Evolutionary conservation across 192 early-diverging fungal species (phyloP).

Genomic region (Podochytrium sp.): DNA sequence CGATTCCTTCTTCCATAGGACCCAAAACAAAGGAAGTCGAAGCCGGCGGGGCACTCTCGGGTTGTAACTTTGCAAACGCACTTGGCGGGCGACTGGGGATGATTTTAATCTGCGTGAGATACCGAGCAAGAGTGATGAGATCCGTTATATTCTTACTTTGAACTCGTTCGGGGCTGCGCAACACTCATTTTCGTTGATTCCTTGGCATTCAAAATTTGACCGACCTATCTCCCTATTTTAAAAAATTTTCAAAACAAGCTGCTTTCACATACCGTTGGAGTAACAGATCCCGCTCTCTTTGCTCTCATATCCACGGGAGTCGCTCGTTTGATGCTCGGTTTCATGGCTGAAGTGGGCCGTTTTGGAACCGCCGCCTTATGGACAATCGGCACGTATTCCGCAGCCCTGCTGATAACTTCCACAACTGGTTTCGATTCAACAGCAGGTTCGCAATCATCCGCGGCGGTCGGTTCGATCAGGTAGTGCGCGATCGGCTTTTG

Average conservation of each 20-base stretch:
- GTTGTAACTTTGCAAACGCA: constrained; percentile 2
- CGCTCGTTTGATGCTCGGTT: neutral
- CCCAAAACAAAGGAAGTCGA: neutral
- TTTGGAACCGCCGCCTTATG: constrained; percentile 2
- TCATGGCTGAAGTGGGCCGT: neutral
- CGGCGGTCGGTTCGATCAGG: neutral
- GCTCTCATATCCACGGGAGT: neutral
- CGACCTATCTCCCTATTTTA: too few species aligned
- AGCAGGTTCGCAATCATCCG: neutral
- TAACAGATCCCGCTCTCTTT: neutral
- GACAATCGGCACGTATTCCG: constrained; percentile 29
- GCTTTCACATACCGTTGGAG: constrained; percentile 9
- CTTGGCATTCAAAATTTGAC: too few species aligned
- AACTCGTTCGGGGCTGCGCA: too few species aligned
- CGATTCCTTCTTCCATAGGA: constrained; percentile 28
- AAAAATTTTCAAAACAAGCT: too few species aligned
- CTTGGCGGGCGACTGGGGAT: constrained; percentile 26
- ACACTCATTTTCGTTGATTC: too few species aligned
- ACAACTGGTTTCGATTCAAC: neutral
- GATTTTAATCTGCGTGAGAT: too few species aligned
- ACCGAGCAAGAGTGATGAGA: too few species aligned
- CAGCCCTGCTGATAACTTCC: constrained; percentile 33
- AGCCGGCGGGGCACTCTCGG: neutral
- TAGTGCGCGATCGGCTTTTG: constrained; percentile 39
- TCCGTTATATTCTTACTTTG: too few species aligned